Percentiles rank a stretch among this genome's conserved stretches.
These are phyloP conservation scores for Astrephomene gubernaculifera DNA, from an alignment of 139 green algal species.

Conservation along the genomic window DNA sequence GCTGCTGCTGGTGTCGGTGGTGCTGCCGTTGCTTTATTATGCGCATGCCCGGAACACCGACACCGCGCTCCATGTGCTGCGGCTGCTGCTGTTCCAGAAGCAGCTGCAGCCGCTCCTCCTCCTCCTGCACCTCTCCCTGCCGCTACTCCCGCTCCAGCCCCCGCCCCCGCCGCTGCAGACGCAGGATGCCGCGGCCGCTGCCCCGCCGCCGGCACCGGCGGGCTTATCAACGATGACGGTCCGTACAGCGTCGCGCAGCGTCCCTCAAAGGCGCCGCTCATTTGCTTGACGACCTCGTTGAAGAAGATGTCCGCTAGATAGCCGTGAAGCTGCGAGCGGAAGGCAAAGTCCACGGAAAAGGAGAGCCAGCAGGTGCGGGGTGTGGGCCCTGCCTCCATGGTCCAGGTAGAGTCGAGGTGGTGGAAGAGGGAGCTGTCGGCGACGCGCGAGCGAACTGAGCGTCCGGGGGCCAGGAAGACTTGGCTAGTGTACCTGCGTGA, in stretches of 20 bases:
- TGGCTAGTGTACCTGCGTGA: slow-evolving; percentile 81
- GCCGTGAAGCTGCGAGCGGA: slow-evolving; percentile 86
- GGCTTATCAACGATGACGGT: slow-evolving; percentile 52
- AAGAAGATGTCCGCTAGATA: slow-evolving; percentile 79
- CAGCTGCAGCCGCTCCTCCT: not conserved
- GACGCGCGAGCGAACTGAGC: slow-evolving; percentile 66
- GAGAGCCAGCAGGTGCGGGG: slow-evolving; percentile 76
- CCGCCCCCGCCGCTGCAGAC: too few relatives aligned
- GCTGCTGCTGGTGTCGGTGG: too few relatives aligned
- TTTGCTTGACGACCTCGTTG: slow-evolving; percentile 84
- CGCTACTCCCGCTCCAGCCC: not conserved
- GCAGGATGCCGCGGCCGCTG: not conserved
- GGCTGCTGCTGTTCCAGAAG: not conserved
- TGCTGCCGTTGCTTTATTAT: too few relatives aligned
- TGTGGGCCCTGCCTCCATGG: slow-evolving; percentile 75
- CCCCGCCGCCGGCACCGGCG: not conserved
- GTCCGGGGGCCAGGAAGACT: slow-evolving; percentile 70
- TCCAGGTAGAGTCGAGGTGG: slow-evolving; percentile 86
- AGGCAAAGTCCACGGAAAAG: slow-evolving; percentile 92
- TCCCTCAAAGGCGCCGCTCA: slow-evolving; percentile 91
- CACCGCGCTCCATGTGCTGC: not conserved
- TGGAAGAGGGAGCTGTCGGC: slow-evolving; percentile 85
- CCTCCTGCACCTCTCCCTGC: too few relatives aligned
- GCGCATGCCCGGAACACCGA: too few relatives aligned
- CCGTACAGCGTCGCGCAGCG: slow-evolving; percentile 85